These are phyloP conservation scores for Cryptococcus floricola DNA, from an alignment of 1,284 basidiomycete genomes.

Conservation along the genomic window DNA sequence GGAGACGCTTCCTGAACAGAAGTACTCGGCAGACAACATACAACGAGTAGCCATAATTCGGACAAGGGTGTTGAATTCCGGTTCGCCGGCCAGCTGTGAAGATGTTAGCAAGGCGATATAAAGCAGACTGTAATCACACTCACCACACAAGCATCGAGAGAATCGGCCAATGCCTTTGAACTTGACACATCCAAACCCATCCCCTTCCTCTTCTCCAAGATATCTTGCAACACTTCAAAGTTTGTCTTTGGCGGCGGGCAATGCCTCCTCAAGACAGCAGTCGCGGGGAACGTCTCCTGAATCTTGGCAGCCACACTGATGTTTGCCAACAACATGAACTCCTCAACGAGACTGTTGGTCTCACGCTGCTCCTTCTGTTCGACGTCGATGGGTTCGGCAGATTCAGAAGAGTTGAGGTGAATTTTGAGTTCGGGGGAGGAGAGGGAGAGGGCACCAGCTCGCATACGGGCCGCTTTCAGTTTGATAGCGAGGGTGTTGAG, in stretches of 20 bases:
- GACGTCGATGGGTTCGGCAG: conserved; percentile 92
- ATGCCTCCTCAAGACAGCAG: conserved; percentile 96
- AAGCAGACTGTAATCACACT: conserved; percentile 35
- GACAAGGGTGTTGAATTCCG: conserved; percentile 94
- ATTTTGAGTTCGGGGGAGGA: conserved; percentile 98
- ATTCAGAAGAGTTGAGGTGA: conserved; percentile 86
- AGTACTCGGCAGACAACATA: conserved; percentile 98
- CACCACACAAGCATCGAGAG: conserved; percentile 82
- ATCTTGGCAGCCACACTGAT: conserved; percentile 89
- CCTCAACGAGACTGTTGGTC: conserved; percentile 96
- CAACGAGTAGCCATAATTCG: conserved; percentile 99
- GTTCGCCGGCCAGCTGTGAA: conserved; percentile 66
- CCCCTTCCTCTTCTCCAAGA: conserved; percentile 79
- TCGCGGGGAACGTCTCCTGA: conserved; percentile 91
- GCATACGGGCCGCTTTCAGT: conserved; percentile 82
- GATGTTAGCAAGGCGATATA: background rate
- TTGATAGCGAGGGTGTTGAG: conserved; percentile 85
- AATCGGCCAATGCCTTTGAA: conserved; percentile 84
- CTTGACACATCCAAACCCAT: conserved; percentile 86
- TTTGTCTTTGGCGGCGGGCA: conserved; percentile 87
- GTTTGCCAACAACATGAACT: conserved; percentile 98
- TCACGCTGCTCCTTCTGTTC: conserved; percentile 91
- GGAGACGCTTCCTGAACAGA: conserved; percentile 89
- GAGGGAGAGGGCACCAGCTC: conserved; percentile 90
- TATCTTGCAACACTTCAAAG: conserved; percentile 94